phyloP scores from a whole-genome alignment of 2,329 filamentous ascomycete species.

The Lecanicillium sp. region DNA sequence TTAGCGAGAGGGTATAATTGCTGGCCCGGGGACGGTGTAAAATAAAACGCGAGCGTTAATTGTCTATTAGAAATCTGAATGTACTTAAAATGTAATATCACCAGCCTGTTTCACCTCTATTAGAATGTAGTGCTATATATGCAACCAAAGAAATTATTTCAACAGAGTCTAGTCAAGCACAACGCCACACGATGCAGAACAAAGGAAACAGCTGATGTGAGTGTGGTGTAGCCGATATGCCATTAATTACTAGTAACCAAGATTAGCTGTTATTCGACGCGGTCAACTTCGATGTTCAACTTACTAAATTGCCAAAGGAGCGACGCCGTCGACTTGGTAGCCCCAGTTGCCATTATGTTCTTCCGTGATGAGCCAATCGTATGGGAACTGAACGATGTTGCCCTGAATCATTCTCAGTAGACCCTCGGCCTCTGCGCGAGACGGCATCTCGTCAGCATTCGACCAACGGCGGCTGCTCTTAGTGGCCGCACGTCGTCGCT shows the following conservation, averaged over 20 bases:
- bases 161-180: background rate
- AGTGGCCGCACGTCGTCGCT: conserved; percentile 63
- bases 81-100: too few species aligned
- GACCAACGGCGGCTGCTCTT: conserved; percentile 61
- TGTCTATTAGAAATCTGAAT: too few species aligned
- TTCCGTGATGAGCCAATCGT: conserved; percentile 90
- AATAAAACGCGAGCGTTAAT: too few species aligned
- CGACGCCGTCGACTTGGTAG: conserved; percentile 92
- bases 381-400: conserved; percentile 84
- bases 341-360: conserved; percentile 94
- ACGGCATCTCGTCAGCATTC: conserved; percentile 68
- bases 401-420: conserved; percentile 79
- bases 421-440: conserved; percentile 70
- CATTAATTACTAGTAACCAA: background rate
- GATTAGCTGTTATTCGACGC: too few species aligned
- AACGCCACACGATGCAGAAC: conserved; percentile 7
- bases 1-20: conserved; percentile 64
- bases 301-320: conserved; percentile 95
- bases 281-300: conserved; percentile 33
- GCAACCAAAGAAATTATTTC: conserved; percentile 10
- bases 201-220: background rate
- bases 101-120: conserved; percentile 2
- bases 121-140: conserved; percentile 1
- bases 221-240: background rate
- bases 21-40: background rate